Percentiles rank a stretch among this genome's conserved stretches.
Conservation (phyloP, 2,329 filamentous ascomycete genomes). For the Colletotrichum destructivum region DNA sequence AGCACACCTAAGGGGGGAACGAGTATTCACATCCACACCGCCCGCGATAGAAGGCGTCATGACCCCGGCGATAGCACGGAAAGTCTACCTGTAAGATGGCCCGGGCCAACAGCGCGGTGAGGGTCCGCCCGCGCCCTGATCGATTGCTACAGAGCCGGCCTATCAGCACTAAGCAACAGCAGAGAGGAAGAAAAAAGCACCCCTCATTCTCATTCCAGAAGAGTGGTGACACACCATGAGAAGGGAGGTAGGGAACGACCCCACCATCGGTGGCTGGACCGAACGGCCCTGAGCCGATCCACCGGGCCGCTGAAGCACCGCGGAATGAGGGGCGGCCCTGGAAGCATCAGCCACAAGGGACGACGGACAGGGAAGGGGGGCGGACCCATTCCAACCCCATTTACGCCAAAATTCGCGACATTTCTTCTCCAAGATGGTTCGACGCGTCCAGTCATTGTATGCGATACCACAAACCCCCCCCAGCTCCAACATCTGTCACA, state of each 20-base stretch:
- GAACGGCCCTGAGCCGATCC: conserved; percentile 19
- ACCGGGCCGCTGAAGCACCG: conserved; percentile 22
- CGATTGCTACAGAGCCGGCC: neutral
- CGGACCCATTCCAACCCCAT: conserved; percentile 40
- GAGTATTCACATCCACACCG: conserved; percentile 31
- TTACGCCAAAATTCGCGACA: conserved; percentile 55
- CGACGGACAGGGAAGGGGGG: neutral
- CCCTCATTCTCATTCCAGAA: conserved; percentile 18
- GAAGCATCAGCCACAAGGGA: conserved; percentile 20
- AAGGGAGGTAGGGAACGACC: conserved; percentile 5
- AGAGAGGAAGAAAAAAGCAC: conserved; percentile 3
- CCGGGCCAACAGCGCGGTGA: conserved; percentile 1
- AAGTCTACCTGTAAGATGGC: conserved; percentile 11
- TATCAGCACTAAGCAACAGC: neutral
- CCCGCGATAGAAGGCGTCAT: conserved; percentile 39
- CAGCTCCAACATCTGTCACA: conserved; percentile 7
- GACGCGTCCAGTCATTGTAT: conserved; percentile 39
- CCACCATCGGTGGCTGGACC: conserved; percentile 25
- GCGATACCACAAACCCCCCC: conserved; percentile 33
- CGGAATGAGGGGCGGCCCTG: neutral
- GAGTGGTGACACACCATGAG: neutral
- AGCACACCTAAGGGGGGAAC: neutral
- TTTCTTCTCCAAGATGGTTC: conserved; percentile 5
- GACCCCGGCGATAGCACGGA: conserved; percentile 24
- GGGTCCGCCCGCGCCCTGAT: conserved; percentile 5